phyloP scores from a whole-genome alignment of 139 green algal genomes.

The Volvox africanus region DNA sequence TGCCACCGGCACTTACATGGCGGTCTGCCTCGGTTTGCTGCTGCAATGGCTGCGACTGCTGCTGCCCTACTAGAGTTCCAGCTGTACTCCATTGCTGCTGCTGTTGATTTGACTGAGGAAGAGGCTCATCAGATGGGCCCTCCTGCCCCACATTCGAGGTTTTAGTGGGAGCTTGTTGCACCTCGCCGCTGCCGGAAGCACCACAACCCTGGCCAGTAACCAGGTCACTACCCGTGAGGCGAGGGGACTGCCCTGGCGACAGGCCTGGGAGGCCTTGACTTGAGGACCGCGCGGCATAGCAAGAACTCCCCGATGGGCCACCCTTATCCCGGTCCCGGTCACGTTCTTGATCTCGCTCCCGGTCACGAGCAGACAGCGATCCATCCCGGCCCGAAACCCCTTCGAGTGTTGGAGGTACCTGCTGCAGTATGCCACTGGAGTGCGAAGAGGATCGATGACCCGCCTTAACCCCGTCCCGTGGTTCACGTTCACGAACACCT shows the following conservation, averaged over 20 bases:
- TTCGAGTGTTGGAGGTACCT: not conserved
- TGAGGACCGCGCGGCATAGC: not conserved
- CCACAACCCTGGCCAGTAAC: not conserved
- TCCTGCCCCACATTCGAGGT: not conserved
- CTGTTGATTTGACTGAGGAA: not conserved
- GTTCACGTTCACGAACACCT: not conserved
- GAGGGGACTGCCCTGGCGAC: not conserved
- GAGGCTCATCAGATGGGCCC: not conserved
- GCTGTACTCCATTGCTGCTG: not conserved
- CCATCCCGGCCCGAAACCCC: not conserved
- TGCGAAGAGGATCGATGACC: not conserved
- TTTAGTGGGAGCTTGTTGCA: not conserved
- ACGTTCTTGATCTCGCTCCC: not conserved
- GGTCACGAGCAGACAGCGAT: not conserved
- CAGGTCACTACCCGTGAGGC: not conserved
- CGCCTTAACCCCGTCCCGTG: not conserved
- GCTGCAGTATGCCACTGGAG: not conserved
- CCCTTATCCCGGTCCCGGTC: constrained; percentile 1
- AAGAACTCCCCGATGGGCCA: not conserved
- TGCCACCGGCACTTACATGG: not conserved
- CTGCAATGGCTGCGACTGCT: not conserved
- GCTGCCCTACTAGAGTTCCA: not conserved
- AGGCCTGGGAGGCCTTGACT: not conserved
- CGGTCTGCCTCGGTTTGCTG: not conserved
- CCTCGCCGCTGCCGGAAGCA: not conserved